Percentiles rank a stretch among this genome's conserved stretches.
Conservation (phyloP, 108 stramenopile species). For the Pseudonitzschia delicatissima region DNA sequence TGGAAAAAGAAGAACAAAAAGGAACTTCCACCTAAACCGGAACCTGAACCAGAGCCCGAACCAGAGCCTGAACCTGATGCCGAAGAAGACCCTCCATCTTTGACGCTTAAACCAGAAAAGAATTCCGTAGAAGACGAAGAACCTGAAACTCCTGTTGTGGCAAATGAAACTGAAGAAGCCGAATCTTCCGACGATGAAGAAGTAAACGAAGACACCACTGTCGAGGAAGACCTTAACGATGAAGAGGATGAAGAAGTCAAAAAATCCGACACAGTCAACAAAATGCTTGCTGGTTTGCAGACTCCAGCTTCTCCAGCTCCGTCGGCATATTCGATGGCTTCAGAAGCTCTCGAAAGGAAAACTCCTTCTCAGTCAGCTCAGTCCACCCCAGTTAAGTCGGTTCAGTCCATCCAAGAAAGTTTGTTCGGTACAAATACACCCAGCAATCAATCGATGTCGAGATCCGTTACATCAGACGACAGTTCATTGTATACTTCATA, state of each 20-base stretch:
- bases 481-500: conserved; percentile 18
- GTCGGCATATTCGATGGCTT: neutral
- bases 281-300: neutral
- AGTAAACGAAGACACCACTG: too few species aligned
- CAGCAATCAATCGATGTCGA: neutral
- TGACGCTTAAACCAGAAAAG: too few species aligned
- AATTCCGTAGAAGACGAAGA: too few species aligned
- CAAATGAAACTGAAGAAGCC: neutral
- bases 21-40: too few species aligned
- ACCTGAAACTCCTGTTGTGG: too few species aligned
- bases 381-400: neutral
- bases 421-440: neutral
- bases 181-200: too few species aligned
- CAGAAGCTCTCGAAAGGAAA: neutral
- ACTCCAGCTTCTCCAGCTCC: neutral
- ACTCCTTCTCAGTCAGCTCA: neutral
- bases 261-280: neutral
- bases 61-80: too few species aligned
- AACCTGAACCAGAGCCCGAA: too few species aligned
- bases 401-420: neutral
- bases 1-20: too few species aligned
- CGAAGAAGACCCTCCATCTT: too few species aligned
- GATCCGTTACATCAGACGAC: conserved; percentile 13
- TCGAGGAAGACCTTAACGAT: neutral
- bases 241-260: conserved; percentile 1